Evolutionary conservation across 441 rosid genomes (phyloP), one percentile per base, ranked within the genome.

Genomic region (Metrosideros polymorpha): DNA sequence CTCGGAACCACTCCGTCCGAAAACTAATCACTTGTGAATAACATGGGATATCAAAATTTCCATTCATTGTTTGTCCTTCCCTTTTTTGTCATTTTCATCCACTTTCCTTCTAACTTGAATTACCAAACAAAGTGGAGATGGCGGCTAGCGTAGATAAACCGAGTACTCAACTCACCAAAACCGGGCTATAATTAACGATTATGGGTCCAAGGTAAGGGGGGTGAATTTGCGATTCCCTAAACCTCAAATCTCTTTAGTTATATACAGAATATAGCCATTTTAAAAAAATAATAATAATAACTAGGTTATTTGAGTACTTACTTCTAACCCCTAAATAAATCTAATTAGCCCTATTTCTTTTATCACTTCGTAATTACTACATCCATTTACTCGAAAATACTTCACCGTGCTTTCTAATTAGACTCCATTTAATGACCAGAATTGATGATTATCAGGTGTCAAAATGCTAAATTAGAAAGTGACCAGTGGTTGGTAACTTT

Each of bases 1-100:
- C 14, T 35, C 2, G 1, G 1, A 32, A 32, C 2, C 13, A 0
- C 42, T 35, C 0, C 25, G 2, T 9, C 25, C 39, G 2, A 18
- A 18, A 32, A 32, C 0, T 4, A 63, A 63, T 18, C 76, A 18
- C 13, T 13, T 1, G 0, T 32, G 0, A 9, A 63, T 32, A 18
- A 18, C 7, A 17, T 9, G 13, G 7, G 1, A 32, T 32, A 32
- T 32, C 4, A 30, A 61, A 61, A 4, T 61, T 17, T 18, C 6
- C 9, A 18, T 63, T 63, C 25, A 7, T 30, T 12, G 14, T 1
- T 57, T 61, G 30, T 1, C 22, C 39, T 17, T 61, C 10, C 42
- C 12, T 4, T 30, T 61, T 17, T 4, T 17, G 0, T 63, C 76
- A 1, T 63, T 63, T 63, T 63, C 76, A 17, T 32, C 76, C 76